Evolutionary conservation across 805 yeast species (phyloP).

Genomic region (Lachancea lanzarotensis): DNA sequence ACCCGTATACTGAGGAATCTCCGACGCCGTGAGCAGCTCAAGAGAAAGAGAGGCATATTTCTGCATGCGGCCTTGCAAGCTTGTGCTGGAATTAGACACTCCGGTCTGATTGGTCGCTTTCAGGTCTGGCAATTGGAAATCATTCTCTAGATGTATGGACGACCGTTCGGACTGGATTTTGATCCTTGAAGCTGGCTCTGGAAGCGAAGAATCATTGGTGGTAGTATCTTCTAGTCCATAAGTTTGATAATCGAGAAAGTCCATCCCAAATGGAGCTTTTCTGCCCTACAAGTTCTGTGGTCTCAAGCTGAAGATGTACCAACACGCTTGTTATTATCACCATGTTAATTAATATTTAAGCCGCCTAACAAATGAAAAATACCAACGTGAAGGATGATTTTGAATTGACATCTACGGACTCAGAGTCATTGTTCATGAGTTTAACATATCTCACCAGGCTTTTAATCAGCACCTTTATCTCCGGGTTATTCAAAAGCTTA

Average conservation of each 20-base stretch:
- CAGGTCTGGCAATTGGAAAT: conserved; percentile 13
- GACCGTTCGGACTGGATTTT: conserved; percentile 16
- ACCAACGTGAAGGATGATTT: too few species aligned
- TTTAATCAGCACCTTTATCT: too few species aligned
- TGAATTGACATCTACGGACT: too few species aligned
- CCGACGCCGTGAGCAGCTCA: neutral
- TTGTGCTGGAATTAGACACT: neutral
- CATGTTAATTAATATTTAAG: neutral
- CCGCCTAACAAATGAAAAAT: too few species aligned
- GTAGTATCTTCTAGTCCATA: conserved; percentile 31
- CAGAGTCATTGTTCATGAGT: neutral
- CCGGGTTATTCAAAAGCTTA: too few species aligned
- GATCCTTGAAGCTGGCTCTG: conserved; percentile 27
- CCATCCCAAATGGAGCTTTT: conserved; percentile 25
- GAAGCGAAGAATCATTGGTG: conserved; percentile 20
- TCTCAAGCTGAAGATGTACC: neutral
- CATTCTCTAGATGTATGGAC: conserved; percentile 1
- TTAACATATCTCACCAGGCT: too few species aligned
- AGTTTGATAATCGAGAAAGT: conserved; percentile 44
- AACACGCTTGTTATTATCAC: too few species aligned
- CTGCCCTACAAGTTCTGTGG: neutral
- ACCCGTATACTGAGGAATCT: neutral
- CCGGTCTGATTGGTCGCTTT: neutral
- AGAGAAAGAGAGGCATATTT: conserved; percentile 15
- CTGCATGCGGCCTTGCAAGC: conserved; percentile 19